phyloP scores from a whole-genome alignment of 805 yeast genomes.

The Saturnispora mendoncae region DNA sequence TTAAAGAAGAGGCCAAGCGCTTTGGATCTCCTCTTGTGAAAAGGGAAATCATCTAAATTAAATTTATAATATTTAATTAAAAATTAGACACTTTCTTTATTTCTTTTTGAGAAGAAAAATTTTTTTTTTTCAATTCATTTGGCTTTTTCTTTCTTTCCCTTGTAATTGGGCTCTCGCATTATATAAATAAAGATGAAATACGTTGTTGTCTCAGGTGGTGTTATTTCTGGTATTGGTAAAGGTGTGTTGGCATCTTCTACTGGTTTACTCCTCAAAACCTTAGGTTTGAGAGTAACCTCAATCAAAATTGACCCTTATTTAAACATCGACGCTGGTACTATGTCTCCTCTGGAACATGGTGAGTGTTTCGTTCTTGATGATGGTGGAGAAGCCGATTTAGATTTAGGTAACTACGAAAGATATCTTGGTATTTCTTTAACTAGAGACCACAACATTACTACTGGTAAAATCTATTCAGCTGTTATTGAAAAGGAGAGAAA shows the following conservation, averaged over 20 bases:
- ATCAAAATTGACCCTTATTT: slow-evolving; percentile 98
- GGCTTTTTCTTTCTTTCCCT: slow-evolving; percentile 13
- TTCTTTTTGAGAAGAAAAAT: neutral
- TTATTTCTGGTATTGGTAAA: slow-evolving; percentile 97
- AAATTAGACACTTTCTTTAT: too few relatives aligned
- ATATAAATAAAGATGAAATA: slow-evolving; percentile 60
- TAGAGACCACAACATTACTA: slow-evolving; percentile 91
- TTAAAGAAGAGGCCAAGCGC: slow-evolving; percentile 24
- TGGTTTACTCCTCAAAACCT: slow-evolving; percentile 86
- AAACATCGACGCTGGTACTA: slow-evolving; percentile 99
- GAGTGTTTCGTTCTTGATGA: slow-evolving; percentile 97
- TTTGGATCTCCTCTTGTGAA: slow-evolving; percentile 18
- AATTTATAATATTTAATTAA: neutral
- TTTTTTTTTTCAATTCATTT: slow-evolving; percentile 3
- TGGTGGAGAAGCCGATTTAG: slow-evolving; percentile 98
- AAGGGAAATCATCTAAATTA: neutral
- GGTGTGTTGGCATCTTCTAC: slow-evolving; percentile 98
- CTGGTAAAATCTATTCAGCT: slow-evolving; percentile 92
- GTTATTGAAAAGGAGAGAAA: slow-evolving; percentile 92
- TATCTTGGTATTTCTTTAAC: slow-evolving; percentile 90
- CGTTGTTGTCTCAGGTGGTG: slow-evolving; percentile 99
- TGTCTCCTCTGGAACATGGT: slow-evolving; percentile 99
- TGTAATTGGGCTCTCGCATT: slow-evolving; percentile 8
- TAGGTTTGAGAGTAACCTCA: slow-evolving; percentile 91
- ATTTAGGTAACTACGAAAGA: slow-evolving; percentile 96